These are phyloP conservation scores for Vitis vinifera DNA, from an alignment of 164 flowering plant species.

Conservation along the genomic window ASM3070453v1 NC_081813.1:3778501-3779000, in stretches of 20 bases:
- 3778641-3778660: background rate
- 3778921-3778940: constrained; percentile 34
- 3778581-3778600: constrained; percentile 37
- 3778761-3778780: background rate
- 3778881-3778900: constrained; percentile 9
- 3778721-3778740: no score
- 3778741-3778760: no score
- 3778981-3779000: constrained; percentile 29
- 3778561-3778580: constrained; percentile 22
- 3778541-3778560: constrained; percentile 28
- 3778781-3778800: background rate
- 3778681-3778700: no score
- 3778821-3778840: background rate
- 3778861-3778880: background rate
- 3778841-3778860: background rate
- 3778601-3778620: constrained; percentile 39
- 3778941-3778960: constrained; percentile 15
- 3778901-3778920: constrained; percentile 17
- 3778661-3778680: no score
- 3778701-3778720: no score
- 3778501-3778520: constrained; percentile 9
- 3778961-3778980: constrained; percentile 25
- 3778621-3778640: background rate
- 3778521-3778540: constrained; percentile 18
- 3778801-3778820: background rate